These are phyloP conservation scores for Achaetomiella virescens DNA, from an alignment of 495 filamentous ascomycete genomes.

Conservation along the genomic window DNA sequence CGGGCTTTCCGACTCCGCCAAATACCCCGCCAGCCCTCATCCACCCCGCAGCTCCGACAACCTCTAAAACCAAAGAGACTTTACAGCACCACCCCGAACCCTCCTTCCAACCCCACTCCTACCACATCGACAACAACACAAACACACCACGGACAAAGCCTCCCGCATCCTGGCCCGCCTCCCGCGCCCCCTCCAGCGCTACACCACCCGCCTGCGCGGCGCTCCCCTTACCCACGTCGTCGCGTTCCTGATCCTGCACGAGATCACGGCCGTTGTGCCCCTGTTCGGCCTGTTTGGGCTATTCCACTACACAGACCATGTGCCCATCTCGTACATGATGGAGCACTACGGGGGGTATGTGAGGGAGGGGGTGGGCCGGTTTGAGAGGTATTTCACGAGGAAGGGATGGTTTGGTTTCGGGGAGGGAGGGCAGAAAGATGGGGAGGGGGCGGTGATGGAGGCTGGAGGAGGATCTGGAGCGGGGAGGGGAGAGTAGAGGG, in stretches of 20 bases:
- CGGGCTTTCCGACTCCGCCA: background rate
- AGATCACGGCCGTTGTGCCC: constrained; percentile 79
- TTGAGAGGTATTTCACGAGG: constrained; percentile 37
- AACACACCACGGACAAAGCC: constrained; percentile 27
- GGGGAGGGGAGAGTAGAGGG: background rate
- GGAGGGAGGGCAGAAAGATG: constrained; percentile 10
- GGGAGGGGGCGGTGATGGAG: constrained; percentile 7
- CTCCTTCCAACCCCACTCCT: constrained; percentile 10
- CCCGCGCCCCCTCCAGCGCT: constrained; percentile 52
- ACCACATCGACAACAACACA: background rate
- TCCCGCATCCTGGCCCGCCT: constrained; percentile 55
- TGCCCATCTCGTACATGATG: constrained; percentile 47
- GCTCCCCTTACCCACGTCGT: constrained; percentile 78
- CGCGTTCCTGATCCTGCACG: constrained; percentile 85
- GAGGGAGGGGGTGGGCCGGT: constrained; percentile 40
- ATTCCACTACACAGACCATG: constrained; percentile 68
- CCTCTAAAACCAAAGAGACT: background rate
- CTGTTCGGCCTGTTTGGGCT: constrained; percentile 64
- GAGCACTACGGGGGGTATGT: constrained; percentile 37
- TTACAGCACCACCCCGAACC: background rate
- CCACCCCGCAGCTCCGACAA: background rate
- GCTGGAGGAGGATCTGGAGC: background rate
- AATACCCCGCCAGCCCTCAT: background rate
- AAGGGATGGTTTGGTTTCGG: constrained; percentile 46
- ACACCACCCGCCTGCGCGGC: constrained; percentile 59